phyloP scores from a whole-genome alignment of 768 basidiomycete genomes.

The Xanthoconium purpureum region DNA sequence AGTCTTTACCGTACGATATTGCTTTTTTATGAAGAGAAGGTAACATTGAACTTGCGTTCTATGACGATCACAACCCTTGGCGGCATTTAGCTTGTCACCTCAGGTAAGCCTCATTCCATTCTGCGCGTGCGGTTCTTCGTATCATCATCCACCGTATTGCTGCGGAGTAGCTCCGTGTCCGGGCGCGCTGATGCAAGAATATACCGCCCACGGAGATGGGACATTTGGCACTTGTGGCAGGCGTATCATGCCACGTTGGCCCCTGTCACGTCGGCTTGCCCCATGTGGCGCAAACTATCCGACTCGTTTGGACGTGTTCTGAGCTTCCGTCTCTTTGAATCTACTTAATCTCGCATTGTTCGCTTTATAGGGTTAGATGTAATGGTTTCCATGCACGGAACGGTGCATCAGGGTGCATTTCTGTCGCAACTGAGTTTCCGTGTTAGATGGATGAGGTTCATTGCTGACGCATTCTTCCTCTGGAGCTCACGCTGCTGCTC shows the following conservation, averaged over 20 bases:
- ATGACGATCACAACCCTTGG: neutral
- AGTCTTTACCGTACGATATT: neutral
- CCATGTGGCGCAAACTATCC: conserved; percentile 9
- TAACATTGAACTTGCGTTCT: conserved; percentile 7
- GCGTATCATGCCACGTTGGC: conserved; percentile 10
- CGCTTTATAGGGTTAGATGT: conserved; percentile 22
- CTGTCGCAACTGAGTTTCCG: conserved; percentile 12
- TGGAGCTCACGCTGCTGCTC: neutral
- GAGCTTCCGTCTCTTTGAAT: conserved; percentile 9
- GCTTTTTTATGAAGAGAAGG: conserved; percentile 7
- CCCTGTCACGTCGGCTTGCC: conserved; percentile 6
- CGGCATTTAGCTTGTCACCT: neutral
- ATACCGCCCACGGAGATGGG: conserved; percentile 9
- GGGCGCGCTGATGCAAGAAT: neutral
- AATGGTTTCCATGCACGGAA: conserved; percentile 7
- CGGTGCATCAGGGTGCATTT: conserved; percentile 9
- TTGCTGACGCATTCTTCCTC: conserved; percentile 5
- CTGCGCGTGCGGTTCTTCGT: neutral
- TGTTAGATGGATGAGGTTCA: neutral
- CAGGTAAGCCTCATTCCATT: conserved; percentile 8
- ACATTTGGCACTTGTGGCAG: neutral
- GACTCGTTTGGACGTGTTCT: neutral
- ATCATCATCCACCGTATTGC: neutral
- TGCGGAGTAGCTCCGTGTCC: conserved; percentile 8
- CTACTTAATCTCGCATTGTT: conserved; percentile 24